These are phyloP conservation scores for Corylus americana DNA, from an alignment of 306 rosid genomes.

Conservation along the genomic window DNA sequence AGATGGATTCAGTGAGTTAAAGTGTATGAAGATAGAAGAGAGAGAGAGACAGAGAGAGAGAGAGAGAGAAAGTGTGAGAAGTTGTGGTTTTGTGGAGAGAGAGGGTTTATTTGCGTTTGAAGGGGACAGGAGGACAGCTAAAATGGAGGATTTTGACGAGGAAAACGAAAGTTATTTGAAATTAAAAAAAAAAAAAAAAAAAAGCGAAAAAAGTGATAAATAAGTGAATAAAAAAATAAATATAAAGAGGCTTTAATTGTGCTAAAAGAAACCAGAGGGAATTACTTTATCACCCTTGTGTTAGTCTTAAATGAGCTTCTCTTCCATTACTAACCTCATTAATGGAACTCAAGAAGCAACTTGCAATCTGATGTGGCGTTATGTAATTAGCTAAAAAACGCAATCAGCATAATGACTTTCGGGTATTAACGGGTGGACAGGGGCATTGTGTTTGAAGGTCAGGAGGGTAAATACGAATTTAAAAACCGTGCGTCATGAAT, in stretches of 20 bases:
- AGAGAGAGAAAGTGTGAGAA: constrained; percentile 42
- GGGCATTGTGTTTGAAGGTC: neutral
- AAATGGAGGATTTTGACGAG: constrained; percentile 34
- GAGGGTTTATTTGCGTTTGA: constrained; percentile 65
- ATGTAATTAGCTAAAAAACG: neutral
- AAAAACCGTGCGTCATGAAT: neutral
- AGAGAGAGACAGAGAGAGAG: constrained; percentile 24
- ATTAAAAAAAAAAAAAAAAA: neutral
- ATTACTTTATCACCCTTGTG: neutral
- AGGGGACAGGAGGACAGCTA: constrained; percentile 65
- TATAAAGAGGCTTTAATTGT: constrained; percentile 42
- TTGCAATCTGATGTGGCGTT: neutral
- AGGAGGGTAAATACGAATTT: neutral
- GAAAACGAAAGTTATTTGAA: constrained; percentile 5
- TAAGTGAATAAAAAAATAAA: constrained; percentile 4
- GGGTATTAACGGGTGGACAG: neutral
- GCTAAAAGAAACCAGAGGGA: constrained; percentile 31
- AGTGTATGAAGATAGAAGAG: constrained; percentile 10
- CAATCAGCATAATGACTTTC: no score
- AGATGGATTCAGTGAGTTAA: constrained; percentile 22
- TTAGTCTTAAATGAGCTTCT: neutral
- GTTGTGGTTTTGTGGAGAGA: constrained; percentile 52
- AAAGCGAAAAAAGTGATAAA: neutral
- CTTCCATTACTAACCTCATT: neutral
- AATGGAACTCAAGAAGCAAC: neutral